Conservation (phyloP, 2,329 filamentous ascomycete genomes). For the Paecilomyces fulvus region DNA sequence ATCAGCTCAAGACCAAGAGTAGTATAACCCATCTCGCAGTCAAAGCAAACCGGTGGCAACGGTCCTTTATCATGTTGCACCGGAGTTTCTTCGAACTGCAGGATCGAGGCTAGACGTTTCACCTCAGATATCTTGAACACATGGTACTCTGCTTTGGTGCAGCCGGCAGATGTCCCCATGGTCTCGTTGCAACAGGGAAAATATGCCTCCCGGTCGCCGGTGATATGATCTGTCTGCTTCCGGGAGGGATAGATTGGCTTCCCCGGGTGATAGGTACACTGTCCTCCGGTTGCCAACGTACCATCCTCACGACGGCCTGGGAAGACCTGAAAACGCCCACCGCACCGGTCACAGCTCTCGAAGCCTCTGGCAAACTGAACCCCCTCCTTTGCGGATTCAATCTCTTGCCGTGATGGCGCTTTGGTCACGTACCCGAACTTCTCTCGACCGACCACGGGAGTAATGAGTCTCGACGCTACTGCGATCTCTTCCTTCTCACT, state of each 20-base stretch:
- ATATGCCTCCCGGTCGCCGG: slow-evolving; percentile 49
- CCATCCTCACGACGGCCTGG: slow-evolving; percentile 72
- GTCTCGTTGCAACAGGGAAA: slow-evolving; percentile 73
- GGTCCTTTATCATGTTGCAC: slow-evolving; percentile 20
- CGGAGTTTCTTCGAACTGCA: slow-evolving; percentile 76
- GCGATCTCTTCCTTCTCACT: slow-evolving; percentile 58
- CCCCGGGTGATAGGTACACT: slow-evolving; percentile 74
- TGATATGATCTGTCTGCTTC: slow-evolving; percentile 48
- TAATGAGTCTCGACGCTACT: slow-evolving; percentile 55
- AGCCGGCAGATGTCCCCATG: slow-evolving; percentile 66
- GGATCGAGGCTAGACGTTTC: slow-evolving; percentile 65
- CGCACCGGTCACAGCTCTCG: slow-evolving; percentile 84
- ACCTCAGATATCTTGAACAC: slow-evolving; percentile 78
- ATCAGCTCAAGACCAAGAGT: slow-evolving; percentile 80
- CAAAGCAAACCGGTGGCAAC: slow-evolving; percentile 61
- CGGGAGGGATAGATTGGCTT: slow-evolving; percentile 53
- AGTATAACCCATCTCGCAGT: slow-evolving; percentile 98
- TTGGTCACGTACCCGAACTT: slow-evolving; percentile 66
- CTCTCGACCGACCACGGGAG: slow-evolving; percentile 55
- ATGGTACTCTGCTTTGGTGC: slow-evolving; percentile 61
- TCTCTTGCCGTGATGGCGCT: slow-evolving; percentile 57
- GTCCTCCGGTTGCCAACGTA: slow-evolving; percentile 65
- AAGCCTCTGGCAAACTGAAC: slow-evolving; percentile 62
- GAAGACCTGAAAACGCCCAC: slow-evolving; percentile 81
- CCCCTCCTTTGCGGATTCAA: slow-evolving; percentile 57